Conservation (phyloP, 192 early-diverging fungal species). For the Backusella tuberculispora region DNA sequence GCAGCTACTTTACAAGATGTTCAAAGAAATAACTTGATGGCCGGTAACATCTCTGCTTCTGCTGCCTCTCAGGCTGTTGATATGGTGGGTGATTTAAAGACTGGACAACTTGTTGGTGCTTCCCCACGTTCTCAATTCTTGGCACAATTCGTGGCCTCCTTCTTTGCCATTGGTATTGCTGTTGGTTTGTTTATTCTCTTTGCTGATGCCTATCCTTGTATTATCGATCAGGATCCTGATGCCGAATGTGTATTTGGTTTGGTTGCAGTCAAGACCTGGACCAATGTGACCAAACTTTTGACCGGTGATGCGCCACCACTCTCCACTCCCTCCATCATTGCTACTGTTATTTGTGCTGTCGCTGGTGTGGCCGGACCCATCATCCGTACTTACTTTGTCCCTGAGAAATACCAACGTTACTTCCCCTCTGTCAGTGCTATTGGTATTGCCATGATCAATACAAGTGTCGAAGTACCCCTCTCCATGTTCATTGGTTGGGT, state of each 20-base stretch:
- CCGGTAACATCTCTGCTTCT: slow-evolving; percentile 61
- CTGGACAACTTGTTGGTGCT: slow-evolving; percentile 64
- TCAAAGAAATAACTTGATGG: slow-evolving; percentile 59
- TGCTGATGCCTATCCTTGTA: slow-evolving; percentile 66
- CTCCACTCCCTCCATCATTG: slow-evolving; percentile 44
- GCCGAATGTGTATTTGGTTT: slow-evolving; percentile 36
- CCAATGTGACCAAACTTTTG: slow-evolving; percentile 46
- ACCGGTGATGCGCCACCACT: slow-evolving; percentile 44
- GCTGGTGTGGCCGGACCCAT: slow-evolving; percentile 44
- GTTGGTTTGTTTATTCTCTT: slow-evolving; percentile 63
- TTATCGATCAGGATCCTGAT: slow-evolving; percentile 37
- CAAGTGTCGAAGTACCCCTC: slow-evolving; percentile 46
- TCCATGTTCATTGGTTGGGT: slow-evolving; percentile 53
- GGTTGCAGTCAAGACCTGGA: slow-evolving; percentile 38
- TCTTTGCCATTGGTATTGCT: slow-evolving; percentile 58
- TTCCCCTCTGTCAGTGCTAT: slow-evolving; percentile 49
- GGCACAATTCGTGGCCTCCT: slow-evolving; percentile 65
- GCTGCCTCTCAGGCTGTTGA: slow-evolving; percentile 64
- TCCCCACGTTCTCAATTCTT: slow-evolving; percentile 65
- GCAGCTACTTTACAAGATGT: slow-evolving; percentile 37
- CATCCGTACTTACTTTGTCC: slow-evolving; percentile 51
- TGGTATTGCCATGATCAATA: slow-evolving; percentile 57
- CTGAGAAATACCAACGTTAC: slow-evolving; percentile 52
- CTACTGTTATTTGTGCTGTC: slow-evolving; percentile 47
- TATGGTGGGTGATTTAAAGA: slow-evolving; percentile 76